Percentiles rank a stretch among this genome's conserved stretches.
These are phyloP conservation scores for Suillus subalutaceus DNA, from an alignment of 768 basidiomycete species.

Conservation along the genomic window DNA sequence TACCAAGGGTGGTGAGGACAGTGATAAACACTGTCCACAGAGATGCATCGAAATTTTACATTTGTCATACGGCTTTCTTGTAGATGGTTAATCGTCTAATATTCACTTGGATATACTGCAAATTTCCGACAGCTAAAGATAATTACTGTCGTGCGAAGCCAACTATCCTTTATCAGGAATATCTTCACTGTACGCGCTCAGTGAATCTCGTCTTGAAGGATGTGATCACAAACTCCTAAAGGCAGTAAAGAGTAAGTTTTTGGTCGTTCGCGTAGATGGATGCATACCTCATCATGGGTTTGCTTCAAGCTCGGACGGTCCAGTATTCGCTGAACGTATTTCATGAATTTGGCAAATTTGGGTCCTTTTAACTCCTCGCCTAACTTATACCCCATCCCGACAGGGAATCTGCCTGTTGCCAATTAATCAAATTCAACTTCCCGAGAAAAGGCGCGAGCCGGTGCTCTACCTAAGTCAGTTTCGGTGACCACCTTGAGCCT, in stretches of 20 bases:
- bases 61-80: background rate
- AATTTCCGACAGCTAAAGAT: background rate
- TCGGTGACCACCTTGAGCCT: constrained; percentile 42
- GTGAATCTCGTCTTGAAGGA: background rate
- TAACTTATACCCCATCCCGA: constrained; percentile 48
- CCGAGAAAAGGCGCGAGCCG: background rate
- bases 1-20: constrained; percentile 74
- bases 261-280: background rate
- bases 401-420: constrained; percentile 51
- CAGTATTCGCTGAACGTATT: constrained; percentile 50
- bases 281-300: background rate
- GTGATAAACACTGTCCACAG: constrained; percentile 26
- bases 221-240: background rate
- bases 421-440: background rate
- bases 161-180: background rate
- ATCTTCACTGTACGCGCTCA: background rate
- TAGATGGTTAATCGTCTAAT: no score
- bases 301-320: constrained; percentile 16
- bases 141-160: background rate
- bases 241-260: background rate
- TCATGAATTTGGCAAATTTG: constrained; percentile 49
- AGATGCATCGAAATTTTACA: background rate
- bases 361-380: constrained; percentile 42
- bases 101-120: background rate
- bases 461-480: constrained; percentile 39